Conservation (phyloP, 345 rosid genomes). For the Acer negundo region DNA sequence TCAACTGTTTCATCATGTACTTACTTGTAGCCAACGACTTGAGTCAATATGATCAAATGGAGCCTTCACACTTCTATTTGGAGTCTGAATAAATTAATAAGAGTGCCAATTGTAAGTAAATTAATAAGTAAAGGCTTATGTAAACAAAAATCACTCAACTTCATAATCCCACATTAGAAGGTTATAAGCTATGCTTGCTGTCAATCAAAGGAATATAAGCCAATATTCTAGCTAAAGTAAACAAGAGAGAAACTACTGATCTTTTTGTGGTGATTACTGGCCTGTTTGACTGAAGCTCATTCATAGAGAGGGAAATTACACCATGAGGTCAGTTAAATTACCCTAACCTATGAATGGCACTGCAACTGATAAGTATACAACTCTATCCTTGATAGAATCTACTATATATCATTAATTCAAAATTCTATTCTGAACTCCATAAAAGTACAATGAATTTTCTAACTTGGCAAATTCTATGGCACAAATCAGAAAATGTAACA, state of each 20-base stretch:
- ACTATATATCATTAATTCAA: not conserved
- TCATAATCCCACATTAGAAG: not conserved
- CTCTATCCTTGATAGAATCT: not conserved
- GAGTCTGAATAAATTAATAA: constrained; percentile 49
- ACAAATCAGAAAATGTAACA: not conserved
- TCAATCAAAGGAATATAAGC: constrained; percentile 3
- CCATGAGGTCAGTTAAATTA: not conserved
- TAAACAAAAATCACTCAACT: not conserved
- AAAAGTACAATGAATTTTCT: not conserved
- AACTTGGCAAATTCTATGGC: not conserved
- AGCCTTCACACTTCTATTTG: constrained; percentile 73
- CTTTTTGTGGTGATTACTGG: not conserved
- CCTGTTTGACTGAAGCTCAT: not conserved
- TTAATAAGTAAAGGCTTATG: not conserved
- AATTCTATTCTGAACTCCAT: no score
- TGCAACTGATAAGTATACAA: not conserved
- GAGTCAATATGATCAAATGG: constrained; percentile 79
- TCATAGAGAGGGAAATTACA: constrained; percentile 7
- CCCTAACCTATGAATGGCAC: not conserved
- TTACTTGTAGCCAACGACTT: constrained; percentile 94
- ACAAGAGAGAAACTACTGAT: not conserved
- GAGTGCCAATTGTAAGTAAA: not conserved
- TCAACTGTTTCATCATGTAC: constrained; percentile 31
- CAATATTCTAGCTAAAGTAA: not conserved
- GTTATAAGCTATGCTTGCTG: not conserved